Evolutionary conservation across 306 rosid species (phyloP).

Genomic region (Ammopiptanthus mongolicus): DNA sequence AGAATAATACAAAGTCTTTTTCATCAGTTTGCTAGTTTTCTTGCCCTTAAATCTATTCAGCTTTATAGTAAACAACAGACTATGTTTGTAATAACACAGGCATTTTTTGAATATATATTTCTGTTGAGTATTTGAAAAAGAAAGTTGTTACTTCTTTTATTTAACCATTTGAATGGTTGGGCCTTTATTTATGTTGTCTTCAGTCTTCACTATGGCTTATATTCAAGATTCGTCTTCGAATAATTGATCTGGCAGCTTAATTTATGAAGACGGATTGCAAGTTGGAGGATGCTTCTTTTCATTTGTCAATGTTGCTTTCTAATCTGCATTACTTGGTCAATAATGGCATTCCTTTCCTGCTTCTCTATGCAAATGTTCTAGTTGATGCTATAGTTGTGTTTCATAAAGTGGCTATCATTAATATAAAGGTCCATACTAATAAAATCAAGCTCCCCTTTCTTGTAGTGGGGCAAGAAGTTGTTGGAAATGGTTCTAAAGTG

Average conservation of each 20-base stretch:
- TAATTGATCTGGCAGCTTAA: not conserved
- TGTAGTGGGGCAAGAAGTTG: not conserved
- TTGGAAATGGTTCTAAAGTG: not conserved
- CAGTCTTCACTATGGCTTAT: not conserved
- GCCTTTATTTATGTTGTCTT: not conserved
- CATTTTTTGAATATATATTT: not conserved
- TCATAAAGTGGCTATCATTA: conserved; percentile 6
- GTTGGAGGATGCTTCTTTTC: conserved; percentile 11
- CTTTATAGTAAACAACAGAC: not conserved
- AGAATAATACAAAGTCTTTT: too few relatives aligned
- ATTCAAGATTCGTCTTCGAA: not conserved
- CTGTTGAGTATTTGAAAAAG: not conserved
- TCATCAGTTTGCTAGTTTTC: not conserved
- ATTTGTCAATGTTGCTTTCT: not conserved
- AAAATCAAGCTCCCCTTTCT: not conserved
- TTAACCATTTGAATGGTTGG: not conserved
- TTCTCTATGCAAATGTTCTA: not conserved
- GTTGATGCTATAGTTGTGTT: not conserved
- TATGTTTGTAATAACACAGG: not conserved
- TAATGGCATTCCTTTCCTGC: not conserved
- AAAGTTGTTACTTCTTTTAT: not conserved
- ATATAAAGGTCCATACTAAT: not conserved
- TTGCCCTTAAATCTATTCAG: not conserved
- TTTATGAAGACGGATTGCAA: not conserved
- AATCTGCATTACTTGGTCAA: not conserved